phyloP scores from a whole-genome alignment of 495 filamentous ascomycete genomes.

The Xylaria nigripes region DNA sequence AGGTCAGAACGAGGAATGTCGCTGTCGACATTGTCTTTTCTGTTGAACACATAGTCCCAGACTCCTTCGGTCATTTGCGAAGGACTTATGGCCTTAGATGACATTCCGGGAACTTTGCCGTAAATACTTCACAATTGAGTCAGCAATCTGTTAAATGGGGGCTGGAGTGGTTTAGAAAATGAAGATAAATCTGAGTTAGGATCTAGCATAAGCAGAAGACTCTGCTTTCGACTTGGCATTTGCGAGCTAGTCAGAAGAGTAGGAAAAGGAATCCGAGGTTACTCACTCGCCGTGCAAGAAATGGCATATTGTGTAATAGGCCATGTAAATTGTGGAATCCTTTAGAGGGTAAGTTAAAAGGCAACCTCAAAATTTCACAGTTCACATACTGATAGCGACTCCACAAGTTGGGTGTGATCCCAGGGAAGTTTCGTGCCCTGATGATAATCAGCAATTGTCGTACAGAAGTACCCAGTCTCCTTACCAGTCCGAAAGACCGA shows the following conservation, averaged over 20 bases:
- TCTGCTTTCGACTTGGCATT: too few relatives aligned
- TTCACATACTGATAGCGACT: slow-evolving; percentile 55
- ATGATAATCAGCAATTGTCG: not conserved
- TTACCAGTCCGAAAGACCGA: slow-evolving; percentile 73
- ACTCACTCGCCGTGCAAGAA: slow-evolving; percentile 57
- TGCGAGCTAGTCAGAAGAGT: too few relatives aligned
- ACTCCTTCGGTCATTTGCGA: slow-evolving; percentile 93
- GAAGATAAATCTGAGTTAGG: not conserved
- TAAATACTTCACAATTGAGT: slow-evolving; percentile 1
- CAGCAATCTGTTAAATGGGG: too few relatives aligned
- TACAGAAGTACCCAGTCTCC: not conserved
- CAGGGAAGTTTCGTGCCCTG: slow-evolving; percentile 81
- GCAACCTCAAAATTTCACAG: not conserved
- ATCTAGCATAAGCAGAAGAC: not conserved
- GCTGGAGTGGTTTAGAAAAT: not conserved
- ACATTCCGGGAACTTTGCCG: slow-evolving; percentile 6
- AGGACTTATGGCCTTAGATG: slow-evolving; percentile 48
- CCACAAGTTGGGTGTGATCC: slow-evolving; percentile 87
- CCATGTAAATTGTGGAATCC: slow-evolving; percentile 91
- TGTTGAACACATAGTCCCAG: slow-evolving; percentile 86
- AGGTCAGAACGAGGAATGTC: slow-evolving; percentile 64
- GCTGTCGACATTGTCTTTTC: slow-evolving; percentile 49
- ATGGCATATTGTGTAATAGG: slow-evolving; percentile 93
- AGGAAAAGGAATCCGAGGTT: not conserved
- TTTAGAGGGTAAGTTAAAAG: not conserved